Evolutionary conservation across 2,329 filamentous ascomycete species (phyloP), one percentile per base, ranked within the genome.

Genomic region (Neopestalotiopsis sp.): DNA sequence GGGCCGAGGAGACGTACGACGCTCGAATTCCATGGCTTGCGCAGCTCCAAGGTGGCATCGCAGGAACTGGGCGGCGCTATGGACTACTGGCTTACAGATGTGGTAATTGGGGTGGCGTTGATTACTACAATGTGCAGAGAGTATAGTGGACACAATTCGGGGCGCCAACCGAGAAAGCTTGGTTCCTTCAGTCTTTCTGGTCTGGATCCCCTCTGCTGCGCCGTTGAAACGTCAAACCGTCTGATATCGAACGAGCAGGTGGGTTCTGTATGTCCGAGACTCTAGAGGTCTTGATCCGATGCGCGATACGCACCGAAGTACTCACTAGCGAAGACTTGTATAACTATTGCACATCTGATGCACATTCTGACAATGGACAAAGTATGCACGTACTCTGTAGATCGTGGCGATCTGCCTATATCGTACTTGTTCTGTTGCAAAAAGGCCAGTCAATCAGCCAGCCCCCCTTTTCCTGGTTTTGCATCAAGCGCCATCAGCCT

Each of bases 161-260:
- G 34, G 34, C 34, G 10, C 6, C 10, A 38, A 10, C 34, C 34
- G 34, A 38, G 10, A 38, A 38, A 38, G 34, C 34, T 38, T 38
- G 34, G 4, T 28, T 28, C 34, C 4, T 38, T 38, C 10, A 3
- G 34, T 38, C 34, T 10, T 38, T 38, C 34, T 38, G 34, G 34
- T 38, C 34, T 38, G 34, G 34, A 38, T 38, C 10, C 34, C 34
- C 10, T 10, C 45, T 59, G 57, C 28, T 30, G 24, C 57, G 24
- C 57, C 57, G 57, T 59, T 59, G 57, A 34, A 59, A 34, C 57
- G 24, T 59, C 57, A 59, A 59, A 59, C 57, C 57, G 57, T 59
- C 57, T 30, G 57, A 59, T 59, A 30, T 59, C 20, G 57, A 59
- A 59, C 57, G 57, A 59, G 57, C 49, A 56, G 6, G 30, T 30